Conservation (phyloP, 441 rosid species). For the Pelargonium fulgidum region DNA sequence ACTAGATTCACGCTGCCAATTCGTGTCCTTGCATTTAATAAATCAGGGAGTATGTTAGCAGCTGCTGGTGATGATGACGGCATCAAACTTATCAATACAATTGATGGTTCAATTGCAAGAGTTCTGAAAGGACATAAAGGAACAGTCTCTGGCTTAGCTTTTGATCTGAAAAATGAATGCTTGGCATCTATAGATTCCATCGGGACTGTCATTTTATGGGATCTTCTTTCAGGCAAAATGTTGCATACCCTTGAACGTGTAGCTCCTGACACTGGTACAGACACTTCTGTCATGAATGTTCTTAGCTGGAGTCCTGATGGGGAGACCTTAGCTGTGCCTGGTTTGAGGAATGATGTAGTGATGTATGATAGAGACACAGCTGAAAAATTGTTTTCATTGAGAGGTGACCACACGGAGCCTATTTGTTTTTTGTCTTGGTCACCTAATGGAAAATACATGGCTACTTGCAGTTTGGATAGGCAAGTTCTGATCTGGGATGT, state of each 20-base stretch:
- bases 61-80: constrained; percentile 99
- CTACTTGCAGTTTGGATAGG: constrained; percentile 75
- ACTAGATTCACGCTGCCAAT: constrained; percentile 94
- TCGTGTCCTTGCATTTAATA: constrained; percentile 72
- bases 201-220: constrained; percentile 83
- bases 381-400: constrained; percentile 66
- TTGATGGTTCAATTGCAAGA: constrained; percentile 86
- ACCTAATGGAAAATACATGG: constrained; percentile 89
- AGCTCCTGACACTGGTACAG: constrained; percentile 59
- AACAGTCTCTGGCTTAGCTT: constrained; percentile 73
- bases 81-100: constrained; percentile 76
- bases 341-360: constrained; percentile 72
- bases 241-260: constrained; percentile 58
- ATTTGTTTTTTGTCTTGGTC: constrained; percentile 78
- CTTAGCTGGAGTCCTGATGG: constrained; percentile 96
- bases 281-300: constrained; percentile 50
- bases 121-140: constrained; percentile 85
- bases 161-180: constrained; percentile 69
- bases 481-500: constrained; percentile 91
- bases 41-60: constrained; percentile 80
- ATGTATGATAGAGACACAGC: constrained; percentile 92
- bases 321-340: constrained; percentile 76
- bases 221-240: constrained; percentile 59
- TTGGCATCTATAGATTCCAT: constrained; percentile 75
- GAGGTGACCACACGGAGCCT: constrained; percentile 70